phyloP scores from a whole-genome alignment of 2,329 filamentous ascomycete species.

The Bertia moriformis region DNA sequence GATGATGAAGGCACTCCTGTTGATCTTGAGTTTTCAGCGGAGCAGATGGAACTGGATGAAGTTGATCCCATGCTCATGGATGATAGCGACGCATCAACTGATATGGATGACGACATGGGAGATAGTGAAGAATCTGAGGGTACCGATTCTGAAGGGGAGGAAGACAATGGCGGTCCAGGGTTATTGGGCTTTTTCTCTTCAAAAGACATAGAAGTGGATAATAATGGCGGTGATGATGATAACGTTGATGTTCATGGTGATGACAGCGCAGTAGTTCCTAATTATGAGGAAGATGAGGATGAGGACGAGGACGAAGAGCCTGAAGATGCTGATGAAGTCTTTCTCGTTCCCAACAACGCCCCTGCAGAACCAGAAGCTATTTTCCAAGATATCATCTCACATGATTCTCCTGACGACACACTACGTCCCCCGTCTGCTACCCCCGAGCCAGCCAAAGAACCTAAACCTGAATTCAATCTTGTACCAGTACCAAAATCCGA shows the following conservation, averaged over 20 bases:
- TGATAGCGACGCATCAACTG: slow-evolving; percentile 49
- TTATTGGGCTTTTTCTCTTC: slow-evolving; percentile 19
- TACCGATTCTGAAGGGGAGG: slow-evolving; percentile 33
- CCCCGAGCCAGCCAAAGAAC: too few species aligned
- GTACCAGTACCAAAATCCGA: too few species aligned
- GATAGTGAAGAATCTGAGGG: background rate
- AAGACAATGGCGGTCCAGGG: slow-evolving; percentile 27
- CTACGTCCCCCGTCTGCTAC: too few species aligned
- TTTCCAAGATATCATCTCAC: background rate
- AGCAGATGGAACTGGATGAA: slow-evolving; percentile 8
- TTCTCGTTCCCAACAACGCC: background rate
- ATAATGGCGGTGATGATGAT: slow-evolving; percentile 30
- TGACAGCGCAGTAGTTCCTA: slow-evolving; percentile 36
- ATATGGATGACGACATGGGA: slow-evolving; percentile 44
- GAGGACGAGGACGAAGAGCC: slow-evolving; percentile 5
- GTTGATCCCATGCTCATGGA: slow-evolving; percentile 22
- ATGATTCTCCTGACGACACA: background rate
- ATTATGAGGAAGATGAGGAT: slow-evolving; percentile 14
- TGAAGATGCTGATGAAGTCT: background rate
- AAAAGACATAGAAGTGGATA: slow-evolving; percentile 14
- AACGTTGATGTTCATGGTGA: slow-evolving; percentile 41
- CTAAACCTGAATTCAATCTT: too few species aligned
- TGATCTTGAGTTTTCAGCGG: too few species aligned
- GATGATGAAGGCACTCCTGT: background rate
- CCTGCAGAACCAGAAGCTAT: background rate